These are phyloP conservation scores for Penicillium sp. DNA, from an alignment of 2,329 filamentous ascomycete species.

Conservation along the genomic window DNA sequence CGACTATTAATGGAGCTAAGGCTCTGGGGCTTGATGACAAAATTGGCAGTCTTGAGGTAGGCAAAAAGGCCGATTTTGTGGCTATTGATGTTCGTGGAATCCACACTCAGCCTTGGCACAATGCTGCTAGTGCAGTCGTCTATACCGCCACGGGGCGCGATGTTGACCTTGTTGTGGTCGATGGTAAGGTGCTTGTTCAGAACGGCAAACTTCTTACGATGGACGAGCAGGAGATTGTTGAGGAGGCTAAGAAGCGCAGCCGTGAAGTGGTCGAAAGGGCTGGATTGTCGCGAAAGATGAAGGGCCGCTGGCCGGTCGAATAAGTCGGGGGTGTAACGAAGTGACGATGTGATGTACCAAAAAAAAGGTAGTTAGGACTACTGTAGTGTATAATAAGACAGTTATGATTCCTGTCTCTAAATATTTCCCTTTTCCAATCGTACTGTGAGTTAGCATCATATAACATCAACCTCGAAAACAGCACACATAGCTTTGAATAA, in stretches of 20 bases:
- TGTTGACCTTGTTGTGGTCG: conserved; percentile 50
- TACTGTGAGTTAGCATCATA: too few species aligned
- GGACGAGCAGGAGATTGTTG: conserved; percentile 47
- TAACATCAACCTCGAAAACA: too few species aligned
- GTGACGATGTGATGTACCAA: neutral
- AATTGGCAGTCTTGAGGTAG: conserved; percentile 46
- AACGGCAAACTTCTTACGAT: conserved; percentile 42
- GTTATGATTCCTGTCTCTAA: conserved; percentile 7
- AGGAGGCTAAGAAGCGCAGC: conserved; percentile 40
- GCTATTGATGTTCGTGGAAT: conserved; percentile 36
- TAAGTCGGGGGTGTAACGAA: conserved; percentile 6
- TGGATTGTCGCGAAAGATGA: conserved; percentile 41
- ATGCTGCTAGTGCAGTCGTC: conserved; percentile 47
- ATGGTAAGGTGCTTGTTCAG: conserved; percentile 46
- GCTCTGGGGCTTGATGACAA: conserved; percentile 50
- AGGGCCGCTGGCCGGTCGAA: conserved; percentile 42
- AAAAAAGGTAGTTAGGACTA: conserved; percentile 4
- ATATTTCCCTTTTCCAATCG: neutral
- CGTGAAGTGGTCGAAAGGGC: conserved; percentile 45
- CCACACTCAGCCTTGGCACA: conserved; percentile 45
- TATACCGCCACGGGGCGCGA: conserved; percentile 51
- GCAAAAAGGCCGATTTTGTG: conserved; percentile 51
- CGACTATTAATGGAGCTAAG: conserved; percentile 56
- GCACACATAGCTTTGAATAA: too few species aligned
- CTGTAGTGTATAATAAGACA: conserved; percentile 8